Evolutionary conservation across 257 asterid species (phyloP).

Genomic region (Solanum corneliomulleri): DNA sequence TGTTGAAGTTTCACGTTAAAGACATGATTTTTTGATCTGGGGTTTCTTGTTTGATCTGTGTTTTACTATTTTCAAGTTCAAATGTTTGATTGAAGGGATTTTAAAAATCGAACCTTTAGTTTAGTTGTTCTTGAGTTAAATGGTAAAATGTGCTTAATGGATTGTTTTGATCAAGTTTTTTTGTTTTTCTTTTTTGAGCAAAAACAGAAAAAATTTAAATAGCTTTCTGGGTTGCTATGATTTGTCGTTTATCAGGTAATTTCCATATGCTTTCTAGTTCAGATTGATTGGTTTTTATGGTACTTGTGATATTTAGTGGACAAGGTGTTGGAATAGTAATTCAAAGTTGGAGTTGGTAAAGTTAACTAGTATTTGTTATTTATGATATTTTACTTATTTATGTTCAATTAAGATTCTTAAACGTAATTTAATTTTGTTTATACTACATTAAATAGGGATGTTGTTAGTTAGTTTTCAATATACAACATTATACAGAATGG

Average conservation of each 20-base stretch:
- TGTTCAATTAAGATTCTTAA: too few relatives aligned
- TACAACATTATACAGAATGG: too few relatives aligned
- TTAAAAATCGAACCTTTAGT: background rate
- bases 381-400: background rate
- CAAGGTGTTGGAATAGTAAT: background rate
- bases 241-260: too few relatives aligned
- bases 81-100: background rate
- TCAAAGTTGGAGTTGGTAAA: background rate
- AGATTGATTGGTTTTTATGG: background rate
- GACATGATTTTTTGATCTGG: background rate
- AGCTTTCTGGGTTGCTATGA: background rate
- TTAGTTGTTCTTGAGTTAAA: background rate
- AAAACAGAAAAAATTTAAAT: background rate
- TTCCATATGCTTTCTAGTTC: background rate
- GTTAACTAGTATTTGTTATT: background rate
- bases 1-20: background rate
- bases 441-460: too few relatives aligned
- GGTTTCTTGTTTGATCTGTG: background rate
- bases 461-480: too few relatives aligned
- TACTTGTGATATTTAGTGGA: background rate
- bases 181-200: background rate
- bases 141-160: background rate
- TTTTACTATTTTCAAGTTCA: background rate
- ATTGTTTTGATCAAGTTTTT: conserved; percentile 1
- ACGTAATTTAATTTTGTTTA: background rate